Base-by-base conservation (phyloP, 2,329 filamentous ascomycete genomes). In the Knufia fluminis region DNA sequence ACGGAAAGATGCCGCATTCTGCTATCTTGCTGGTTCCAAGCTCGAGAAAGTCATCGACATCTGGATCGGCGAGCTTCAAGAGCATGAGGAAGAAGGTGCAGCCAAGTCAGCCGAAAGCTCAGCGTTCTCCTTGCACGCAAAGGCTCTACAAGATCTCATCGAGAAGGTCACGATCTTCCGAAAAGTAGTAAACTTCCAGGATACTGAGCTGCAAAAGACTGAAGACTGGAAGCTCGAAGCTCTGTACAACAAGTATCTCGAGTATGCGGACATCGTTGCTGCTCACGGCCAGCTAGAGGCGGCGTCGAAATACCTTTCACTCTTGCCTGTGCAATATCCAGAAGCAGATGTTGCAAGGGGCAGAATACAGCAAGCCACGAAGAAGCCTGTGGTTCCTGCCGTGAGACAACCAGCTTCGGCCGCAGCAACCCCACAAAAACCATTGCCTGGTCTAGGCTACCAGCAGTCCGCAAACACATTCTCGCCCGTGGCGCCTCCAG, bases 121-220 rank as follows among this genome's bases (percentile, higher is more conserved):
- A 19, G 85, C 81, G 51, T 98, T 96, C 69, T 94, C 91, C 0
- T 82, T 97, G 44, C 92, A 97, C 61, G 89, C 91, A 49, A 82
- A 82, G 54, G 84, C 85, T 41, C 72, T 98, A 38, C 92, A 97
- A 67, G 83, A 86, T 57, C 91, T 98, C 63, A 94, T 98, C 54
- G 92, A 98, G 71, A 98, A 98, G 74, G 92, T 98, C 41, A 94
- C 90, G 0, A 80, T 98, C 48, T 98, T 98, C 81, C 84, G 92
- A 48, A 80, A 92, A 58, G 90, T 96, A 38, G 90, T 89, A 54
- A 89, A 91, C 62, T 98, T 96, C 72, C 73, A 85, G 60, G 92
- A 98, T 64, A 68, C 71, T 7, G 89, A 96, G 62, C 79, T 79
- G 55, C 52, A 57, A 19, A 78, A 86, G 58, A 74, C 78, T 8